Percentiles rank a stretch among this genome's conserved stretches.
Evolutionary conservation across 345 rosid species (phyloP).

Genomic region (Syzygium grande): DNA sequence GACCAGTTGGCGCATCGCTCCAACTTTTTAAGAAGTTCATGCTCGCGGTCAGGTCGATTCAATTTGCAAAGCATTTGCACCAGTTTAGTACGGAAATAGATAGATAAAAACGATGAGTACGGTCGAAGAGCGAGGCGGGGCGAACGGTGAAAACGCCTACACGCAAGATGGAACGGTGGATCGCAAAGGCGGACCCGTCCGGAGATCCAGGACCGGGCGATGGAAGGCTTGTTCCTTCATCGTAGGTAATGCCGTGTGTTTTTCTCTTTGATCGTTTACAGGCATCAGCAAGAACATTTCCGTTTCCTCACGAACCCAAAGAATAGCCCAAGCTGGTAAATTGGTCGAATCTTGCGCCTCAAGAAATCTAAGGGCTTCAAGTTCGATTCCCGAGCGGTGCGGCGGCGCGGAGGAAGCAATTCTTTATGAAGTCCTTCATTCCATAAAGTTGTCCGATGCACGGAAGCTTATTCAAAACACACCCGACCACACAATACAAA

Average conservation of each 20-base stretch:
- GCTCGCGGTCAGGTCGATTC: neutral
- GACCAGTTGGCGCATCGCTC: neutral
- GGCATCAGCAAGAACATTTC: neutral
- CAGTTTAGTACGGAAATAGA: neutral
- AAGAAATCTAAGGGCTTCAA: neutral
- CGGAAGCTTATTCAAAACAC: neutral
- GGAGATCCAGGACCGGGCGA: slow-evolving; percentile 40
- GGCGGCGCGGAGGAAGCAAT: neutral
- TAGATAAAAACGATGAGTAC: neutral
- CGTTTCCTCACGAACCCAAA: neutral
- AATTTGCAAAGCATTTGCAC: neutral
- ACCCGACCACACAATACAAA: neutral
- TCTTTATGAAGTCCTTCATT: neutral
- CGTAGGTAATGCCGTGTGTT: slow-evolving; percentile 17
- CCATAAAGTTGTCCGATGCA: neutral
- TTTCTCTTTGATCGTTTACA: neutral
- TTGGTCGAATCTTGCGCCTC: neutral
- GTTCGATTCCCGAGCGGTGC: neutral
- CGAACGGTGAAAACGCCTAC: slow-evolving; percentile 13
- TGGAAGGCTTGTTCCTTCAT: slow-evolving; percentile 60
- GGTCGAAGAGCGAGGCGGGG: slow-evolving; percentile 21
- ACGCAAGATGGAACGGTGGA: slow-evolving; percentile 58
- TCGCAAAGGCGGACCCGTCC: slow-evolving; percentile 33
- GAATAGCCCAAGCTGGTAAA: neutral
- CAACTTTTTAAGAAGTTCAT: neutral